Evolutionary conservation across 2,329 filamentous ascomycete genomes (phyloP).

Genomic region (Pestalotiopsis sp.): DNA sequence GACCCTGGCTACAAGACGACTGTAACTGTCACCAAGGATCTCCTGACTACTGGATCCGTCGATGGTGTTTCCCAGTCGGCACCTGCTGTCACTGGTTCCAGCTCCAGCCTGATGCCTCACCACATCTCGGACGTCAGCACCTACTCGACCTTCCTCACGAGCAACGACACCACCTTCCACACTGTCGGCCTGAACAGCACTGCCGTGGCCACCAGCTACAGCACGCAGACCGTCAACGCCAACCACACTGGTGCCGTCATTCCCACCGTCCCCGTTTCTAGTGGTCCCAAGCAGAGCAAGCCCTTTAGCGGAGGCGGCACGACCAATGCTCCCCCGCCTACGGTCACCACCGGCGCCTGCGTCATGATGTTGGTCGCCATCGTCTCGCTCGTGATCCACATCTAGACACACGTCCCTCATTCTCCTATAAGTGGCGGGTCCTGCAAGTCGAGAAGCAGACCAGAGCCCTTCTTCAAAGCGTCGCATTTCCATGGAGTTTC

Average conservation of each 20-base stretch:
- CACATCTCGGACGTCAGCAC: slow-evolving; percentile 2
- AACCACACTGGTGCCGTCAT: slow-evolving; percentile 7
- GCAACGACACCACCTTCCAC: neutral
- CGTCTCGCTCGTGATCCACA: neutral
- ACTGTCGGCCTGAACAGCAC: neutral
- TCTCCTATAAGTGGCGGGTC: neutral
- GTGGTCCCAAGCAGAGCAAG: neutral
- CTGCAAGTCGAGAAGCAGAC: neutral
- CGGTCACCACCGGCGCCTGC: slow-evolving; percentile 15
- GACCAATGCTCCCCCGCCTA: neutral
- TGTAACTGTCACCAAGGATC: neutral
- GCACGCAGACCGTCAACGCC: neutral
- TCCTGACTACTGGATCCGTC: neutral
- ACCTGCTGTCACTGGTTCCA: neutral
- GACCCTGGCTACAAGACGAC: neutral
- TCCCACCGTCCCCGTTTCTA: slow-evolving; percentile 1
- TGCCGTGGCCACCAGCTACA: slow-evolving; percentile 2
- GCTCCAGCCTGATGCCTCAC: slow-evolving; percentile 7
- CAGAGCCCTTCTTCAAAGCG: neutral
- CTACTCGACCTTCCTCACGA: neutral
- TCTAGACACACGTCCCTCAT: neutral
- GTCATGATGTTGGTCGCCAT: slow-evolving; percentile 23
- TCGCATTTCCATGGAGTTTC: neutral
- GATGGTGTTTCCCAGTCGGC: neutral
- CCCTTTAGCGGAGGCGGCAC: neutral